Percentiles rank a stretch among this genome's conserved stretches.
These are phyloP conservation scores for Gremmenia infestans DNA, from an alignment of 2,329 filamentous ascomycete species.

Conservation along the genomic window DNA sequence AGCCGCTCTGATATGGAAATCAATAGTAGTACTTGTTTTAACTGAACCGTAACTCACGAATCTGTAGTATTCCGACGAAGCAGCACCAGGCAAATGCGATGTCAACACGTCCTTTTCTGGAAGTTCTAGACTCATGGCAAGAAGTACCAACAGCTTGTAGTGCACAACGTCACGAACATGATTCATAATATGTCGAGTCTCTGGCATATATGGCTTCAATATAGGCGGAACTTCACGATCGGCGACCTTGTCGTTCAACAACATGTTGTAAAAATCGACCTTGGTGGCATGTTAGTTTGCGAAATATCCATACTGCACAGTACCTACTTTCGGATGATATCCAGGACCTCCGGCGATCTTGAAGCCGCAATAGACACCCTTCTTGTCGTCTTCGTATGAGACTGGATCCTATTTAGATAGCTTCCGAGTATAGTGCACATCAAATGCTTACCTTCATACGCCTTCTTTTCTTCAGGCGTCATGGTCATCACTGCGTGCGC, in stretches of 20 bases:
- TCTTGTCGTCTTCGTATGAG: constrained; percentile 24
- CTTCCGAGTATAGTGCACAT: too few species aligned
- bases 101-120: constrained; percentile 35
- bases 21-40: too few species aligned
- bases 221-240: constrained; percentile 6
- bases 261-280: constrained; percentile 12
- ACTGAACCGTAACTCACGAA: constrained; percentile 29
- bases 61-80: constrained; percentile 36
- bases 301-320: too few species aligned
- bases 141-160: constrained; percentile 35
- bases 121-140: constrained; percentile 36
- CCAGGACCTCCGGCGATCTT: constrained; percentile 26
- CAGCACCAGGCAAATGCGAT: constrained; percentile 33
- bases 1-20: constrained; percentile 9
- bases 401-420: too few species aligned
- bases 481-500: constrained; percentile 29
- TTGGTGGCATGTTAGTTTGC: constrained; percentile 4
- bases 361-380: constrained; percentile 29
- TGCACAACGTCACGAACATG: constrained; percentile 28
- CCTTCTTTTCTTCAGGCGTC: constrained; percentile 24
- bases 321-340: neutral
- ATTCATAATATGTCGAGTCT: constrained; percentile 28
- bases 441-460: constrained; percentile 28
- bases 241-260: constrained; percentile 12
- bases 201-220: constrained; percentile 22